Percentiles rank a stretch among this genome's conserved stretches.
phyloP scores from a whole-genome alignment of 495 filamentous ascomycete genomes.

The Umbilicaria muhlenbergii region DNA sequence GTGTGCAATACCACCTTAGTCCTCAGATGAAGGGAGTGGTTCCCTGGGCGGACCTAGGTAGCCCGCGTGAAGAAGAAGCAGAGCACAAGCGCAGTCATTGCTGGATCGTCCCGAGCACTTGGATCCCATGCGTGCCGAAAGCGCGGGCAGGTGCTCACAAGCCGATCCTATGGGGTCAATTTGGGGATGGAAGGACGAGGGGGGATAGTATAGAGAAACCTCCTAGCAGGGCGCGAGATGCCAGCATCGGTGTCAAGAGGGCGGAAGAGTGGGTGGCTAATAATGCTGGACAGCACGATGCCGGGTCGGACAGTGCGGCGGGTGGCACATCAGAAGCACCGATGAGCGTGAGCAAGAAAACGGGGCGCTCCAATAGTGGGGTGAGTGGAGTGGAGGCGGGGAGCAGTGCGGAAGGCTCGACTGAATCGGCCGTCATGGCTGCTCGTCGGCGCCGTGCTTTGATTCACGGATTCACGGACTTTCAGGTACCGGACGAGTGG shows the following conservation, averaged over 20 bases:
- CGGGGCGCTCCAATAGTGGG: not conserved
- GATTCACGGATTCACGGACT: slow-evolving; percentile 16
- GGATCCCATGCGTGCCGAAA: slow-evolving; percentile 20
- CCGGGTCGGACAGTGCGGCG: not conserved
- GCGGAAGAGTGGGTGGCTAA: slow-evolving; percentile 13
- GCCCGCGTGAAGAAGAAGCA: slow-evolving; percentile 30
- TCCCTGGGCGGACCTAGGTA: slow-evolving; percentile 33
- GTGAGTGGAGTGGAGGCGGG: slow-evolving; percentile 5
- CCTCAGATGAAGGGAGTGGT: slow-evolving; percentile 40
- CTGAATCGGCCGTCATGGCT: no score
- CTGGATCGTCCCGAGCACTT: slow-evolving; percentile 36
- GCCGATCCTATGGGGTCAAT: slow-evolving; percentile 16
- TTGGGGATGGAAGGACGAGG: slow-evolving; percentile 12
- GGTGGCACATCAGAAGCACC: slow-evolving; percentile 8
- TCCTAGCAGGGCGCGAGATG: slow-evolving; percentile 1
- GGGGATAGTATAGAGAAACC: slow-evolving; percentile 5
- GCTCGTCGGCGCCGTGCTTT: slow-evolving; percentile 11
- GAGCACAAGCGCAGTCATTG: slow-evolving; percentile 43
- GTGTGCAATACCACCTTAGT: slow-evolving; percentile 49
- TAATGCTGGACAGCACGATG: not conserved
- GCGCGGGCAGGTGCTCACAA: slow-evolving; percentile 13
- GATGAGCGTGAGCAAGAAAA: slow-evolving; percentile 4
- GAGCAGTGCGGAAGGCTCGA: no score
- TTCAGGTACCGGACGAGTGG: slow-evolving; percentile 13
- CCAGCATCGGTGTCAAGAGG: slow-evolving; percentile 8